Conservation (phyloP, 306 rosid species). For the Gastrolobium bilobum region DNA sequence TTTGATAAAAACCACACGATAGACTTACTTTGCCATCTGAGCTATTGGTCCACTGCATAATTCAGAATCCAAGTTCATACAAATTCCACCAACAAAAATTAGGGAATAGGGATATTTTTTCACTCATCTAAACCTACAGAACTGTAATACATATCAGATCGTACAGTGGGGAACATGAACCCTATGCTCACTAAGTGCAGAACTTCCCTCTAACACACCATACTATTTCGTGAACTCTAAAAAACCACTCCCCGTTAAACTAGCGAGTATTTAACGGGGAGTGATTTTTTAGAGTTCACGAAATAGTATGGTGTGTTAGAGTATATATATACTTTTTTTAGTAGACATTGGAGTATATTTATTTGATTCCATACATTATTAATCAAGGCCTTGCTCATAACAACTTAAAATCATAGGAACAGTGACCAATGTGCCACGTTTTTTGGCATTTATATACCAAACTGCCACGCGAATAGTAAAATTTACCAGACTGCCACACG, state of each 20-base stretch:
- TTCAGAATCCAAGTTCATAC: constrained; percentile 26
- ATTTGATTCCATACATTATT: background rate
- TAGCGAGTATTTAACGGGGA: too few relatives aligned
- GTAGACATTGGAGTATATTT: constrained; percentile 24
- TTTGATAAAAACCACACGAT: constrained; percentile 1
- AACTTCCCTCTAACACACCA: constrained; percentile 28
- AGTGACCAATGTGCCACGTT: too few relatives aligned
- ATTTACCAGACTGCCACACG: too few relatives aligned
- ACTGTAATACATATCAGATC: constrained; percentile 28
- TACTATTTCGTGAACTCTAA: constrained; percentile 18
- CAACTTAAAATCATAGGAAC: background rate
- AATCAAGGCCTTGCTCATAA: constrained; percentile 8
- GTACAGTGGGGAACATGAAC: constrained; percentile 12
- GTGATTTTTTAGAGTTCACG: background rate
- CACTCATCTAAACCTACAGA: constrained; percentile 31
- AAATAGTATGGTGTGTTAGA: constrained; percentile 23
- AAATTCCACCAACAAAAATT: constrained; percentile 18
- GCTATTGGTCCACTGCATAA: constrained; percentile 1
- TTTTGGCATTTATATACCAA: too few relatives aligned
- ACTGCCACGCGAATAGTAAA: too few relatives aligned
- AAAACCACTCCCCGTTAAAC: too few relatives aligned
- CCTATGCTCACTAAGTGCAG: constrained; percentile 12
- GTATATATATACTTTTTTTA: background rate
- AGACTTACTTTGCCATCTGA: constrained; percentile 24
- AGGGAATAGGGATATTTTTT: constrained; percentile 18